These are phyloP conservation scores for Yamadazyma triangularis DNA, from an alignment of 1,139 yeast species.

Conservation along the genomic window DNA sequence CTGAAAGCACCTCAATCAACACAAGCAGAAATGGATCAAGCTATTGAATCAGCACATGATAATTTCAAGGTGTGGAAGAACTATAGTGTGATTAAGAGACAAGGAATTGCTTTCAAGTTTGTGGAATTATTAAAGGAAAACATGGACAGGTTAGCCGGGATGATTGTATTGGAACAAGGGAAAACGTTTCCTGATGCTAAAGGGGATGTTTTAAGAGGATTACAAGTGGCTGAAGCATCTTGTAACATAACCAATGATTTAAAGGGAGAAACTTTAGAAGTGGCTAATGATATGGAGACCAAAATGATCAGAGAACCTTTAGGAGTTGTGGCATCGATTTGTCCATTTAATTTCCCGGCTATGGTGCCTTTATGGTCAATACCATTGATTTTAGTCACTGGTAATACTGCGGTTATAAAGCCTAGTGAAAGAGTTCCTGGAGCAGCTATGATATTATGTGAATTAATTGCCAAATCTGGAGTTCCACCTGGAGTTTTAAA, in stretches of 20 bases:
- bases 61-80: conserved; percentile 61
- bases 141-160: conserved; percentile 67
- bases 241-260: conserved; percentile 60
- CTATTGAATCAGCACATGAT: conserved; percentile 59
- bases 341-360: conserved; percentile 81
- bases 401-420: conserved; percentile 71
- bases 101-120: conserved; percentile 71
- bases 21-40: conserved; percentile 58
- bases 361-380: conserved; percentile 86
- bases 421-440: conserved; percentile 82
- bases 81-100: conserved; percentile 62
- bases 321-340: conserved; percentile 67
- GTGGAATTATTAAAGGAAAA: conserved; percentile 63
- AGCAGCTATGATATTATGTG: conserved; percentile 73
- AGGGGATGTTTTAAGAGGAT: conserved; percentile 77
- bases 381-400: conserved; percentile 72
- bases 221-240: conserved; percentile 77
- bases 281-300: conserved; percentile 74
- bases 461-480: conserved; percentile 71
- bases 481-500: conserved; percentile 74
- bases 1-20: conserved; percentile 73
- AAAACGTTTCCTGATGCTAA: conserved; percentile 74
- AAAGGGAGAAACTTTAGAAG: conserved; percentile 65
- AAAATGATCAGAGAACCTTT: conserved; percentile 64
- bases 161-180: conserved; percentile 77